A percentile compares a stretch with the other conserved stretches of the same genome.
phyloP scores from a whole-genome alignment of 2,329 filamentous ascomycete species.

The Macrophomina pseudophaseolina region DNA sequence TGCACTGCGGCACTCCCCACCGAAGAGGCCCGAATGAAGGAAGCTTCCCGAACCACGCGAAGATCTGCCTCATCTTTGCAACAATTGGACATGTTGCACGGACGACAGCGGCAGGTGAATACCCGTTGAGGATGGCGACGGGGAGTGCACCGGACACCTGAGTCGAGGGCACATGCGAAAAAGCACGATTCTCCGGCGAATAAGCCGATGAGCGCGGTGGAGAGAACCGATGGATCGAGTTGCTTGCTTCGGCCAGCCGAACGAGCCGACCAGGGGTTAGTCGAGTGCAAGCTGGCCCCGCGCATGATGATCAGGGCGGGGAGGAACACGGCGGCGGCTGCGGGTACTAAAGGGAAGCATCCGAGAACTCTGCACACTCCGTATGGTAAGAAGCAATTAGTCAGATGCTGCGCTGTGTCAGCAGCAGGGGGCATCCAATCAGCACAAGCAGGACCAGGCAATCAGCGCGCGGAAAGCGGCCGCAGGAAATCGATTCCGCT shows the following conservation, averaged over 20 bases:
- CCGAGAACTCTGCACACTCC: not conserved
- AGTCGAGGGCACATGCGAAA: not conserved
- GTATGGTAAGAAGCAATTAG: not conserved
- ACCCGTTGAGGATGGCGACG: not conserved
- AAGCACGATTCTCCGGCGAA: not conserved
- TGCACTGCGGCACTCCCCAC: not conserved
- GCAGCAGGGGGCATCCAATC: constrained; percentile 1
- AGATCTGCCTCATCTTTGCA: not conserved
- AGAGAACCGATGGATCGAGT: not conserved
- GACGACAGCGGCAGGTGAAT: not conserved
- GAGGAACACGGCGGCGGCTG: not conserved
- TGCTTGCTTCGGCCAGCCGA: not conserved
- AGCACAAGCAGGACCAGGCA: not conserved
- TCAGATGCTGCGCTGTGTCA: not conserved
- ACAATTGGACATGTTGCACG: not conserved
- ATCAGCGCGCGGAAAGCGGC: not conserved
- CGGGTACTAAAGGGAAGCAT: not conserved
- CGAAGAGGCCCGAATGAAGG: not conserved
- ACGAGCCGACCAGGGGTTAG: not conserved
- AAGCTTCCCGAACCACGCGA: constrained; percentile 7
- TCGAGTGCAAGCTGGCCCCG: not conserved
- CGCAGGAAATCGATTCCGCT: not conserved
- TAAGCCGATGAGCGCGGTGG: not conserved
- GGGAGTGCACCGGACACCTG: not conserved
- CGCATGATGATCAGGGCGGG: constrained; percentile 10